Base-by-base conservation (phyloP, 2,329 filamentous ascomycete genomes). In the Fusarium protoensiforme region DNA sequence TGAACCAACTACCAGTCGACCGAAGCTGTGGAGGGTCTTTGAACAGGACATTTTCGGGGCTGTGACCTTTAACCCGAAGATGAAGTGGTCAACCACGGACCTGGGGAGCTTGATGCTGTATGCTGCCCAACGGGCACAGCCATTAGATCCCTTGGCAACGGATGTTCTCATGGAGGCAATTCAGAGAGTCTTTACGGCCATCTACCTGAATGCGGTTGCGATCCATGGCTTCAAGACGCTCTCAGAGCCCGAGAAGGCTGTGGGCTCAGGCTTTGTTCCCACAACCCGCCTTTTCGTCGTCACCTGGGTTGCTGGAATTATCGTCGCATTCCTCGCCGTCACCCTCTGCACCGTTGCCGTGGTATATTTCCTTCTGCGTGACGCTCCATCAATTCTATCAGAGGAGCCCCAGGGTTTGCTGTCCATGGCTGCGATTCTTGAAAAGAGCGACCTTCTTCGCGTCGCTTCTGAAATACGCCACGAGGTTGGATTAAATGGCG, bases 371-470 rank as follows among this genome's bases (percentile, higher is more conserved):
- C 43, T 31, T 46, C 53, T 69, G 9, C 39, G 24, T n/a, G 10
- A 46, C 3, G 58, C 64, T 14, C 67, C 67, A 24, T 67, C 64
- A 7, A 67, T 67, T 8, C 6, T 67, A 18, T 41, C 64, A 10
- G 67, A 69, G 41, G 67, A 69, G 16, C 67, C 67, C 3, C 41
- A 69, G n/a, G 67, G 67, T 20, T 43, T 69, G 1, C 35, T 69
- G 20, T 69, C 67, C 10, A 60, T 67, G 51, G 67, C 67, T 31
- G 64, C 31, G 24, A 58, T 69, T 20, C 31, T 69, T 13, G 36
- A 63, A 22, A 61, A 60, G 16, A 69, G 67, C 18, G 67, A 69
- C 13, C 64, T 69, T 13, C 39, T 62, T 10, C 4, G 27, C 2
- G 54, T 69, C 1, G 58, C 64, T 16, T 35, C 39, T 8, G 36